Conservation (phyloP, 2,329 filamentous ascomycete species). For the Epicoccum nigrum region DNA sequence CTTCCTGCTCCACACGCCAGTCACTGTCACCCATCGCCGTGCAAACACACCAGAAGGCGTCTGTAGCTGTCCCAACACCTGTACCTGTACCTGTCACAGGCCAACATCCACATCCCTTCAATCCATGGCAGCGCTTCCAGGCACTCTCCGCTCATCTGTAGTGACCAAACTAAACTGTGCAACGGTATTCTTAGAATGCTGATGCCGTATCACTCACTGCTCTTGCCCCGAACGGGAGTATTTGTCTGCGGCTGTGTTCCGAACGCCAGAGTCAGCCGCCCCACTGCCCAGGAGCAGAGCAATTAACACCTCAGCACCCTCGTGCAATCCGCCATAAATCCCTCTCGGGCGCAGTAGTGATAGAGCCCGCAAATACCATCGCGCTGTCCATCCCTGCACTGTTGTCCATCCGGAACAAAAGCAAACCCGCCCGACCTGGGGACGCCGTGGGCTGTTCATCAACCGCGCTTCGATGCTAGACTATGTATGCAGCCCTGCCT, state of each 20-base stretch:
- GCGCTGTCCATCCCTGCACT: conserved; percentile 7
- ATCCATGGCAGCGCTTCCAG: too few relatives aligned
- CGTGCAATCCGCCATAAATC: conserved; percentile 22
- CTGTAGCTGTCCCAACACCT: too few relatives aligned
- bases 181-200: conserved; percentile 44
- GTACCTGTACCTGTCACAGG: too few relatives aligned
- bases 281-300: conserved; percentile 29
- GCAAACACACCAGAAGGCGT: not conserved
- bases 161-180: conserved; percentile 20
- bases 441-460: conserved; percentile 10
- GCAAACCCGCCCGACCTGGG: conserved; percentile 10
- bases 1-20: not conserved
- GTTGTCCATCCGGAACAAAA: conserved; percentile 8
- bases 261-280: conserved; percentile 36
- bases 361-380: conserved; percentile 1
- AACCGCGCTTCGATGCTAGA: conserved; percentile 1
- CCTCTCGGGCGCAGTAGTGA: conserved; percentile 7
- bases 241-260: conserved; percentile 45
- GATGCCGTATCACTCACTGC: conserved; percentile 37
- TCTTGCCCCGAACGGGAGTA: conserved; percentile 29
- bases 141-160: too few relatives aligned
- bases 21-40: not conserved
- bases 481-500: conserved; percentile 18
- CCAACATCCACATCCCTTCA: too few relatives aligned
- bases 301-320: conserved; percentile 24